phyloP scores from a whole-genome alignment of 306 rosid genomes.

The Dicorynia guianensis region DNA sequence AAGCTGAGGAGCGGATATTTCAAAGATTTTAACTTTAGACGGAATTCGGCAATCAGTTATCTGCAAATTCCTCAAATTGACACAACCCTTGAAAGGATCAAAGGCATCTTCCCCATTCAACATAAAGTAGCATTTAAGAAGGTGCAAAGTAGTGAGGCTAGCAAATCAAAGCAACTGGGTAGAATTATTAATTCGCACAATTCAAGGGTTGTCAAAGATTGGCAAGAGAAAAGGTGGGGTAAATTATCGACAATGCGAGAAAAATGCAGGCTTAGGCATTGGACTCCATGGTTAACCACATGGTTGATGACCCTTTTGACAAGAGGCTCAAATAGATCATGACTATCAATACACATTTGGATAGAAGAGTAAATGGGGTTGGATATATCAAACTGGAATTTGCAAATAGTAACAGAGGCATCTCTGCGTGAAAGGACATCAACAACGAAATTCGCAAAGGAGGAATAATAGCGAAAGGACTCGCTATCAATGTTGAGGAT shows the following conservation, averaged over 20 bases:
- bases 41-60: constrained; percentile 37
- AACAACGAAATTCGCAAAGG: constrained; percentile 20
- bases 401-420: neutral
- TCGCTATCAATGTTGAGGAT: constrained; percentile 19
- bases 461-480: constrained; percentile 11
- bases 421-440: constrained; percentile 10
- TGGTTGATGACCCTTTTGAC: constrained; percentile 13
- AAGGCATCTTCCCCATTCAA: neutral
- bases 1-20: constrained; percentile 34
- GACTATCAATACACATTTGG: constrained; percentile 14
- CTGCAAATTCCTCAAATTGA: neutral
- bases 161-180: constrained; percentile 1
- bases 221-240: constrained; percentile 27
- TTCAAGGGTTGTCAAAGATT: constrained; percentile 17
- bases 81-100: constrained; percentile 22
- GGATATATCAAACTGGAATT: constrained; percentile 31
- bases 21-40: constrained; percentile 11
- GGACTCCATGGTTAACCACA: neutral
- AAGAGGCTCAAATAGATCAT: constrained; percentile 36
- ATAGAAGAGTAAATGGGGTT: constrained; percentile 32
- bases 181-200: neutral
- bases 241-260: constrained; percentile 30
- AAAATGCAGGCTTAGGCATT: constrained; percentile 13
- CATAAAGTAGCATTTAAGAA: constrained; percentile 17
- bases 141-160: constrained; percentile 22